These are phyloP conservation scores for Neopestalotiopsis rosae DNA, from an alignment of 2,329 filamentous ascomycete species.

Conservation along the genomic window DNA sequence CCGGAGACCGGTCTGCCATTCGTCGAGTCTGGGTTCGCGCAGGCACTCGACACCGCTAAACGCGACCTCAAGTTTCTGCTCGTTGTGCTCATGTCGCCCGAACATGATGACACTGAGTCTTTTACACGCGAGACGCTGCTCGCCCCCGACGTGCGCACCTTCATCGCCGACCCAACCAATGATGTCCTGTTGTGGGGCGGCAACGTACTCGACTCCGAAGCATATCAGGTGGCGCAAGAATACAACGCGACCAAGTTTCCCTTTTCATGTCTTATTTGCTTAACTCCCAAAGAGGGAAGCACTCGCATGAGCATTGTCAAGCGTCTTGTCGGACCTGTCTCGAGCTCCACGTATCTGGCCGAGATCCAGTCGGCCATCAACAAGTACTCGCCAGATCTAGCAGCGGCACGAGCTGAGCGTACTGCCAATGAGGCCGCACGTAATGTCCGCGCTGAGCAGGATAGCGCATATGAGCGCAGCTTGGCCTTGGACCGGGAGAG, in stretches of 20 bases:
- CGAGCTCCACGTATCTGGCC: conserved; percentile 72
- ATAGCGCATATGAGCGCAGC: conserved; percentile 91
- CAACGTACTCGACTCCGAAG: conserved; percentile 90
- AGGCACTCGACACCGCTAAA: conserved; percentile 89
- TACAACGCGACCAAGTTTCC: conserved; percentile 92
- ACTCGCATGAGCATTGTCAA: conserved; percentile 91
- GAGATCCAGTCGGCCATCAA: conserved; percentile 77
- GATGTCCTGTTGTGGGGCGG: conserved; percentile 92
- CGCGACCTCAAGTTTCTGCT: conserved; percentile 89
- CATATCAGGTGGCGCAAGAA: conserved; percentile 89
- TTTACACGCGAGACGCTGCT: conserved; percentile 87
- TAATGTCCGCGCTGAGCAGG: conserved; percentile 83
- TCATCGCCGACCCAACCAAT: conserved; percentile 75
- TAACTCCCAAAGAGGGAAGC: conserved; percentile 83
- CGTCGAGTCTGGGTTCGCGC: conserved; percentile 87
- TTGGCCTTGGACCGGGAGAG: conserved; percentile 88
- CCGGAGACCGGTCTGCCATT: conserved; percentile 70
- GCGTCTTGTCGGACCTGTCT: conserved; percentile 74
- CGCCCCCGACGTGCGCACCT: conserved; percentile 73
- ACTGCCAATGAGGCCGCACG: conserved; percentile 82
- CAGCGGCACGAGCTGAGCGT: conserved; percentile 75
- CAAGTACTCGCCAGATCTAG: conserved; percentile 77
- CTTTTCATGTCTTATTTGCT: conserved; percentile 83
- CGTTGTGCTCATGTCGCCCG: conserved; percentile 86
- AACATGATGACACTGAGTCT: conserved; percentile 87